phyloP scores from a whole-genome alignment of 768 basidiomycete species.

The Mycena polygramma region DNA sequence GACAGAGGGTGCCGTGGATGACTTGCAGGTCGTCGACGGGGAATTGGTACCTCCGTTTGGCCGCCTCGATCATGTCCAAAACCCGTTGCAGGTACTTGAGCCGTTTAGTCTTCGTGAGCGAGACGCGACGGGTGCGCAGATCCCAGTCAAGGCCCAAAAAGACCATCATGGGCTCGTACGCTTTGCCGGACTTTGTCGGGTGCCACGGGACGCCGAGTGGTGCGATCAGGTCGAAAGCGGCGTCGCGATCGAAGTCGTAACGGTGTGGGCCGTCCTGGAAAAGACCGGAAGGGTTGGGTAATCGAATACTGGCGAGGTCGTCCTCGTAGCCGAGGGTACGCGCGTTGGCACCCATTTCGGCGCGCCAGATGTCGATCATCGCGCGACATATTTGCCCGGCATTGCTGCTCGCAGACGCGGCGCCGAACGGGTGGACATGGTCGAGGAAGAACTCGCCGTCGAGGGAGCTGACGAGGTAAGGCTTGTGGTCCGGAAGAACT shows the following conservation, averaged over 20 bases:
- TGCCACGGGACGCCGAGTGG: slow-evolving; percentile 45
- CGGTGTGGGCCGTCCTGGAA: not conserved
- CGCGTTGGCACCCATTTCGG: not conserved
- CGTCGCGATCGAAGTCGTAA: slow-evolving; percentile 37
- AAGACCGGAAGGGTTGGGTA: not conserved
- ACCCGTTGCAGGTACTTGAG: slow-evolving; percentile 40
- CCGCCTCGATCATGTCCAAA: not conserved
- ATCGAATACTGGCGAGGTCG: slow-evolving; percentile 3
- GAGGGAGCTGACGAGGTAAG: slow-evolving; percentile 29
- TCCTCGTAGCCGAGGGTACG: slow-evolving; percentile 35
- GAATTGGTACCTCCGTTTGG: not conserved
- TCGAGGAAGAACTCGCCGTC: slow-evolving; percentile 31
- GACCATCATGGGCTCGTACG: slow-evolving; percentile 33
- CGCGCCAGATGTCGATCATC: slow-evolving; percentile 28
- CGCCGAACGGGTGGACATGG: slow-evolving; percentile 40
- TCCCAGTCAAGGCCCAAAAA: slow-evolving; percentile 51
- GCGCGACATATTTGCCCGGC: slow-evolving; percentile 39
- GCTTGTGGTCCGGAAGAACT: not conserved
- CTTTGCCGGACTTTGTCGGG: slow-evolving; percentile 33
- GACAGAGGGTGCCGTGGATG: slow-evolving; percentile 17
- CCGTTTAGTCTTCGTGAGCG: slow-evolving; percentile 45
- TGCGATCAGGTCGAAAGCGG: slow-evolving; percentile 27
- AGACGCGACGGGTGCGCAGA: slow-evolving; percentile 39
- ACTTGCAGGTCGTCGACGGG: slow-evolving; percentile 16
- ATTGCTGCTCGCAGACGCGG: slow-evolving; percentile 32